phyloP scores from a whole-genome alignment of 23 red algal genomes.

The Agarophyton chilense region DNA sequence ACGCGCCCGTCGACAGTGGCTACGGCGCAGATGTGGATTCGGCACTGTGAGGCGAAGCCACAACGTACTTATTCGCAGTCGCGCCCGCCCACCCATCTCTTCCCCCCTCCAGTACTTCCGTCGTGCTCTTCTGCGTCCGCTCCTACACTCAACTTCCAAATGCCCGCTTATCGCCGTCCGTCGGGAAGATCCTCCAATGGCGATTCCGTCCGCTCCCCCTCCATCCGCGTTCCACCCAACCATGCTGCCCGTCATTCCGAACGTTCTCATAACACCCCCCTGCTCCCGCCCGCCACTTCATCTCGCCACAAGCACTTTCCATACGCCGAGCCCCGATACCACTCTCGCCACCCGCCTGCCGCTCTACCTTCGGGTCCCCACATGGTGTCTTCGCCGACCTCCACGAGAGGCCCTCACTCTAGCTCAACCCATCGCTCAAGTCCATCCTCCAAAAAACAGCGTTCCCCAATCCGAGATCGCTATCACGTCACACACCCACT shows the following conservation, averaged over 20 bases:
- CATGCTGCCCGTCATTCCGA: not conserved
- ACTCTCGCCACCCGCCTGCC: not conserved
- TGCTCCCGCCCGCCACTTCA: not conserved
- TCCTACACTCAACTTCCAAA: not conserved
- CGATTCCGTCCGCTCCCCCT: not conserved
- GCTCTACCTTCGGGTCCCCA: not conserved
- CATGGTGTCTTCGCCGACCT: not conserved
- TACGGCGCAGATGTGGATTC: no score
- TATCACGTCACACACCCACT: slow-evolving; percentile 5
- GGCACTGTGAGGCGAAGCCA: not conserved
- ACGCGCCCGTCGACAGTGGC: no score
- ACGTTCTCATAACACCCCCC: not conserved
- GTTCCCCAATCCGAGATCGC: slow-evolving; percentile 7
- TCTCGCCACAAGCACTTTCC: not conserved
- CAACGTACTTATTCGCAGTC: not conserved
- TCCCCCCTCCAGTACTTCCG: no score
- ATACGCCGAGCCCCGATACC: not conserved
- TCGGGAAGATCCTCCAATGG: not conserved
- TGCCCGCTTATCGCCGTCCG: not conserved
- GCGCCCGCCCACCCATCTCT: no score
- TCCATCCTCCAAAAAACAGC: not conserved
- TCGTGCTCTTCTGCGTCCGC: no score
- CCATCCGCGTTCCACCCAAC: not conserved
- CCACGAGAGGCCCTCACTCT: not conserved
- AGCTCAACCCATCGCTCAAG: not conserved